Evolutionary conservation across 2,329 filamentous ascomycete species (phyloP), one percentile per base, ranked within the genome.

Genomic region (Penicillium sp.): DNA sequence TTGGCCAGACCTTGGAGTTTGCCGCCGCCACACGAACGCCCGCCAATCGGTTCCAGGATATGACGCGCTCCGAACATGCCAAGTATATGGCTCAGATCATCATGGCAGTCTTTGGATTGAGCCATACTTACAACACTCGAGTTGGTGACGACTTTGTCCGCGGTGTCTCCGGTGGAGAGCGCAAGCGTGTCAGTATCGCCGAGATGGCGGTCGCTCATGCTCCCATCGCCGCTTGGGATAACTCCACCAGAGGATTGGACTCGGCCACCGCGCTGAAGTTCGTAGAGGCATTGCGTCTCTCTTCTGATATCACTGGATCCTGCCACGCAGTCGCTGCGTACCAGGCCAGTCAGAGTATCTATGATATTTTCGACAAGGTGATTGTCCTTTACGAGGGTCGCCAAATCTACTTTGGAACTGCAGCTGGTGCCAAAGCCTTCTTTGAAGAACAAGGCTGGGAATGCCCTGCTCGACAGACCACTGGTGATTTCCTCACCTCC

Each of bases 1-100:
- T 92, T 36, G 88, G 89, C 43, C 87, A 92, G 66, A 93, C 90
- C 1, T 79, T 92, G 45, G 86, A 85, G 51, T 92, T 92, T 59
- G 89, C 89, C 9, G 88, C 89, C 8, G 80, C 83, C n/a, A 87
- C 88, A 3, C 72, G 80, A n/a, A 79, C 77, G 4, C 78, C 80
- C 0, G 36, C 65, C 8, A 46, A 63, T 18, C 58, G 65, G 27
- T 62, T 67, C 13, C 49, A 65, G 16, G 65, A 58, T 11, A 69
- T 69, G 64, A 63, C 65, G 5, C 65, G 67, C 27, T 62, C 70
- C 5, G 70, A 76, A 55, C 72, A 75, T 34, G 66, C 76, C 71
- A 45, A 65, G 67, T 78, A 54, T 70, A 75, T 57, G 64, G 71
- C 50, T 62, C 57, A 79, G 53, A 77, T 80, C 44, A 60, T 78